Percentiles rank a stretch among this genome's conserved stretches.
Evolutionary conservation across 2,329 filamentous ascomycete species (phyloP).

Genomic region (Colletotrichum tropicicola): DNA sequence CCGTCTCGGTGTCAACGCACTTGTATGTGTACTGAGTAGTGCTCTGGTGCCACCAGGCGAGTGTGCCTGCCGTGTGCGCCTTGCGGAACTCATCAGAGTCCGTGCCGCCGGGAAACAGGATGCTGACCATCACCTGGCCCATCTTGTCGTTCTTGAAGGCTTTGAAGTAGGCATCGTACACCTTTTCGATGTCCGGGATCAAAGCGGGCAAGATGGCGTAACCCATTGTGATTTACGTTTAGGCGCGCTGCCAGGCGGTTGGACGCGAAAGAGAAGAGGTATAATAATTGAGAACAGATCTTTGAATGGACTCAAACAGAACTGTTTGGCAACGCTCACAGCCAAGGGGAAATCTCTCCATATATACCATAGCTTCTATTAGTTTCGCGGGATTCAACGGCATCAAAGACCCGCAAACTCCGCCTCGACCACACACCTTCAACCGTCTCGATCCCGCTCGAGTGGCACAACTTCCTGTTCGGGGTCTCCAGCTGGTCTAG

Average conservation of each 20-base stretch:
- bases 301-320: not conserved
- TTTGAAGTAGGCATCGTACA: conserved; percentile 57
- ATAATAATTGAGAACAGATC: not conserved
- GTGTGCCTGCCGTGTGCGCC: conserved; percentile 50
- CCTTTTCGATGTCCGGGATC: conserved; percentile 53
- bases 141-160: conserved; percentile 51
- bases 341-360: not conserved
- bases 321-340: not conserved
- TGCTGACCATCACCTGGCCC: conserved; percentile 49
- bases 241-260: too few species aligned
- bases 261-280: not conserved
- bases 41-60: conserved; percentile 48
- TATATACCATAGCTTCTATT: not conserved
- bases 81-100: conserved; percentile 49
- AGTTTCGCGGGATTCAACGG: not conserved
- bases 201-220: conserved; percentile 54
- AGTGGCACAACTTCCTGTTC: not conserved
- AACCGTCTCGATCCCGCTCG: not conserved
- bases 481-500: not conserved
- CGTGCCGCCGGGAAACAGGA: conserved; percentile 49
- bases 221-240: conserved; percentile 42
- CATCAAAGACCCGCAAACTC: not conserved
- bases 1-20: conserved; percentile 52
- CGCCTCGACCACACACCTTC: not conserved
- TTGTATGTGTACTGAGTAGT: conserved; percentile 56